phyloP scores from a whole-genome alignment of 2,329 filamentous ascomycete genomes.

The Raffaelea ambrosiae region DNA sequence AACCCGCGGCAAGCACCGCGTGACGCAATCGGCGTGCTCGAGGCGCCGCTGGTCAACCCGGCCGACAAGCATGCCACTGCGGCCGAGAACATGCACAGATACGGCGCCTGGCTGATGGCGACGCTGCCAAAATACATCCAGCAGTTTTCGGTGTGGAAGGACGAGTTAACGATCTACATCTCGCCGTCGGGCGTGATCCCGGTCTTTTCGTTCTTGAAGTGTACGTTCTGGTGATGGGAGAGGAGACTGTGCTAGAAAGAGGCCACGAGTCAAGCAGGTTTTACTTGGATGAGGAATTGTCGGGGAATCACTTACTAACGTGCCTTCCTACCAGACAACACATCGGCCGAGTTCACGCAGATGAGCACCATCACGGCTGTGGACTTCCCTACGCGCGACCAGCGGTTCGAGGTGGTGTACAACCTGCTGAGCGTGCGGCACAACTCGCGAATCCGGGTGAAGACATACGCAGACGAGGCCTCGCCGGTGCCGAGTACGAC shows the following conservation, averaged over 20 bases:
- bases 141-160: constrained; percentile 99
- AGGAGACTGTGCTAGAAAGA: no score
- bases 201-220: constrained; percentile 88
- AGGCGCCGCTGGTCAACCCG: constrained; percentile 77
- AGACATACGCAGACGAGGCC: constrained; percentile 97
- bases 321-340: no score
- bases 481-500: constrained; percentile 86
- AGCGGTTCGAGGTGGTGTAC: constrained; percentile 97
- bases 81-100: constrained; percentile 80
- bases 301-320: no score
- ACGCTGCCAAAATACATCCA: constrained; percentile 97
- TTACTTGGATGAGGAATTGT: no score
- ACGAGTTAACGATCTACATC: constrained; percentile 93
- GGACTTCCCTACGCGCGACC: constrained; percentile 89
- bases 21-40: constrained; percentile 53
- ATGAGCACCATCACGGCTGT: constrained; percentile 87
- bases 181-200: constrained; percentile 81
- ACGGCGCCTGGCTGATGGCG: constrained; percentile 94
- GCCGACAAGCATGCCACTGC: constrained; percentile 88
- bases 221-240: constrained; percentile 30
- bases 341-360: constrained; percentile 92
- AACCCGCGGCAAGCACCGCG: constrained; percentile 61
- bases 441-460: constrained; percentile 93
- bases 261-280: no score
- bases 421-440: constrained; percentile 92